A percentile compares a stretch with the other conserved stretches of the same genome.
Conservation (phyloP, 495 filamentous ascomycete genomes). For the Podospora pseudocomata region DNA sequence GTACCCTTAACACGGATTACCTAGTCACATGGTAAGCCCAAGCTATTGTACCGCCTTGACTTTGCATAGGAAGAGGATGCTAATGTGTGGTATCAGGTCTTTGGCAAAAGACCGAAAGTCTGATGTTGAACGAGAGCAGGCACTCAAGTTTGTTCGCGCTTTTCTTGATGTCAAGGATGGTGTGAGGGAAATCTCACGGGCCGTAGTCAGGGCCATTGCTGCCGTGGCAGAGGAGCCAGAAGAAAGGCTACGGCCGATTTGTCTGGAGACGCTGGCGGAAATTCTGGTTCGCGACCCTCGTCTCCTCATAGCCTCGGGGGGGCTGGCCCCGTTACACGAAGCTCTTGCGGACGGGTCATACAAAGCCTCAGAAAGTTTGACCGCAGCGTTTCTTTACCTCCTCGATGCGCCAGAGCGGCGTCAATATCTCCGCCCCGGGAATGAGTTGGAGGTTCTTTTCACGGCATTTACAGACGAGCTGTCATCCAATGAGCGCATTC, state of each 20-base stretch:
- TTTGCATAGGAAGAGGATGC: neutral
- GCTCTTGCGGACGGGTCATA: conserved; percentile 87
- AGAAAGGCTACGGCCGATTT: conserved; percentile 83
- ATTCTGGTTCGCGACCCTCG: conserved; percentile 81
- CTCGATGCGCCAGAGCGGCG: conserved; percentile 79
- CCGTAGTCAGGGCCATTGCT: conserved; percentile 81
- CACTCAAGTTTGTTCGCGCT: conserved; percentile 90
- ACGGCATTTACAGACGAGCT: conserved; percentile 85
- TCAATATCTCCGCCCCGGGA: conserved; percentile 73
- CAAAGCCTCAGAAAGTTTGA: conserved; percentile 81
- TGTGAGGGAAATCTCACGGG: conserved; percentile 79
- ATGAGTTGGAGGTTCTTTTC: conserved; percentile 74
- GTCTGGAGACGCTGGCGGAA: conserved; percentile 87
- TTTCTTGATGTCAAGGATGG: conserved; percentile 96
- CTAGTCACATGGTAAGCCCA: conserved; percentile 67
- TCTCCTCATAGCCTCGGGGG: conserved; percentile 73
- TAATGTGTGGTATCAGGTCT: conserved; percentile 47
- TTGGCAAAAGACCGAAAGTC: conserved; percentile 93
- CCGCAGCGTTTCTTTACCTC: conserved; percentile 79
- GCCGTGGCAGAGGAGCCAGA: conserved; percentile 85
- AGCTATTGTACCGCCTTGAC: neutral
- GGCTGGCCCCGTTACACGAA: conserved; percentile 75
- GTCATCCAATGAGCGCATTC: conserved; percentile 64
- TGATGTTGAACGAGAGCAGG: conserved; percentile 94
- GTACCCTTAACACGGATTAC: conserved; percentile 83